Conservation (phyloP, 306 rosid genomes). For the Prunus davidiana region DNA sequence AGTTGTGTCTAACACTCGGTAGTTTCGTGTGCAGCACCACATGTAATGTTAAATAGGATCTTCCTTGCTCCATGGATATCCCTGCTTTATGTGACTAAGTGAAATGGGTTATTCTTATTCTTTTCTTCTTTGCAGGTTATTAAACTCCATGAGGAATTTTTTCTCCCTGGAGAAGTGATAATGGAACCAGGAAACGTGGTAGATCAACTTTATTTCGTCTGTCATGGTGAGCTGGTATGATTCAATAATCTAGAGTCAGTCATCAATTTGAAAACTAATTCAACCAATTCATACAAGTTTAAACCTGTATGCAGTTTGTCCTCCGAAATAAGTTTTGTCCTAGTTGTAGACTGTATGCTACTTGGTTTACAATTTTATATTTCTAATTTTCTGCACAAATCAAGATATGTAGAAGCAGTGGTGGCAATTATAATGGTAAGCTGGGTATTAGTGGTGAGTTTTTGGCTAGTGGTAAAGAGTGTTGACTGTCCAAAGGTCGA, state of each 20-base stretch:
- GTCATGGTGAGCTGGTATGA: conserved; percentile 83
- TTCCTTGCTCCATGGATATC: neutral
- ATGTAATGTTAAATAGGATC: neutral
- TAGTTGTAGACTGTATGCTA: neutral
- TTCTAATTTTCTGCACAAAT: neutral
- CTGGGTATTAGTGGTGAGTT: no score
- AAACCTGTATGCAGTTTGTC: neutral
- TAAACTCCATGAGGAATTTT: conserved; percentile 89
- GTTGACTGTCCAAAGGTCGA: no score
- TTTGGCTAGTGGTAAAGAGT: no score
- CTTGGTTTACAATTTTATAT: neutral
- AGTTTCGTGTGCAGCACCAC: neutral
- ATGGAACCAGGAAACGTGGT: conserved; percentile 87
- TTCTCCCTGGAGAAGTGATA: conserved; percentile 91
- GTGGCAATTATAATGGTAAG: no score
- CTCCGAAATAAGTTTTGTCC: neutral
- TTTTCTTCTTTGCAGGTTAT: conserved; percentile 57
- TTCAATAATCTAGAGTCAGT: conserved; percentile 14
- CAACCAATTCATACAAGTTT: neutral
- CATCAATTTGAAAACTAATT: neutral
- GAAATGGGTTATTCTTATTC: conserved; percentile 15
- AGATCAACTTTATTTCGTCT: conserved; percentile 93
- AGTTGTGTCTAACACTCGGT: neutral
- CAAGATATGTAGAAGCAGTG: neutral
- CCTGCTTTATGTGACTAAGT: neutral